Percentiles rank a stretch among this genome's conserved stretches.
These are phyloP conservation scores for Phaeolepiota aurea DNA, from an alignment of 768 basidiomycete genomes.

Conservation along the genomic window DNA sequence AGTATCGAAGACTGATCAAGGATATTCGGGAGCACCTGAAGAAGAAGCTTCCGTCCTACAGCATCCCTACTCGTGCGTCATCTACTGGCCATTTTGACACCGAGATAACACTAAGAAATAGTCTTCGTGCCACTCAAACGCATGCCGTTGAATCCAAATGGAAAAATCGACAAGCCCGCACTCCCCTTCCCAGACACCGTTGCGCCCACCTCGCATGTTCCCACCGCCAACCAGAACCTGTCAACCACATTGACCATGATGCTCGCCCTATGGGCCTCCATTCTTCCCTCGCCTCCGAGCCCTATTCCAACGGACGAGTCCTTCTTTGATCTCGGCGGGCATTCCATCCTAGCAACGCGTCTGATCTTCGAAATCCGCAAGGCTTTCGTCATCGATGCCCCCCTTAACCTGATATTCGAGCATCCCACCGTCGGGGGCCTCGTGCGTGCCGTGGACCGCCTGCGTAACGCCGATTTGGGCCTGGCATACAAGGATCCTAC, in stretches of 20 bases:
- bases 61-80: constrained; percentile 77
- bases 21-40: constrained; percentile 93
- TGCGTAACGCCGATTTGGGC: constrained; percentile 78
- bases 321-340: constrained; percentile 98
- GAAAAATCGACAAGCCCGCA: constrained; percentile 97
- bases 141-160: constrained; percentile 98
- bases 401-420: constrained; percentile 87
- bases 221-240: constrained; percentile 19
- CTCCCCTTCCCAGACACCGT: constrained; percentile 98
- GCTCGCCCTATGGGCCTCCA: constrained; percentile 73
- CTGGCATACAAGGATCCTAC: constrained; percentile 39
- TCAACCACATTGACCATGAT: constrained; percentile 75
- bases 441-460: constrained; percentile 63
- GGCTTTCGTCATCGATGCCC: constrained; percentile 82
- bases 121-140: constrained; percentile 92
- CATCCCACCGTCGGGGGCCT: constrained; percentile 78
- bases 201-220: constrained; percentile 42
- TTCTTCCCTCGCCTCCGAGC: constrained; percentile 72
- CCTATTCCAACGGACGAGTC: constrained; percentile 84
- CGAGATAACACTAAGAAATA: too few relatives aligned
- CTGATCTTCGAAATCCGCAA: constrained; percentile 97
- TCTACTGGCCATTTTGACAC: too few relatives aligned
- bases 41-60: constrained; percentile 93
- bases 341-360: constrained; percentile 95
- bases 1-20: constrained; percentile 83